phyloP scores from a whole-genome alignment of 2,329 filamentous ascomycete species.

The Achaetomium macrosporum region DNA sequence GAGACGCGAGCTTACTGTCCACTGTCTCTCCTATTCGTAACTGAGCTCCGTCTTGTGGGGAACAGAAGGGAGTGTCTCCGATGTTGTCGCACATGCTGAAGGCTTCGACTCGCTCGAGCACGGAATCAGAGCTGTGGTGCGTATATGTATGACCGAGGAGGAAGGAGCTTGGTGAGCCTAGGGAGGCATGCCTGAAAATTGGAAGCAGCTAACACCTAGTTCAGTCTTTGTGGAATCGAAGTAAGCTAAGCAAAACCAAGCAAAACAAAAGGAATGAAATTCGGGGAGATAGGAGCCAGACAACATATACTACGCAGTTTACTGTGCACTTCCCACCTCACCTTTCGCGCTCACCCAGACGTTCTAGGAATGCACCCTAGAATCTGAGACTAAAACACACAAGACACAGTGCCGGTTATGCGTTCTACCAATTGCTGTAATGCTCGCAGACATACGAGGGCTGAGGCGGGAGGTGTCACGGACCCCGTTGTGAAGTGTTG shows the following conservation, averaged over 20 bases:
- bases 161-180: no score
- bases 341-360: no score
- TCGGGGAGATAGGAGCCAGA: no score
- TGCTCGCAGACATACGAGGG: background rate
- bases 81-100: conserved; percentile 13
- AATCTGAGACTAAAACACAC: background rate
- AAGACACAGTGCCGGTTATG: background rate
- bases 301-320: no score
- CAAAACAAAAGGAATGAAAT: background rate
- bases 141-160: no score
- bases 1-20: conserved; percentile 14
- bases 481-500: background rate
- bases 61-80: conserved; percentile 10
- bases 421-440: background rate
- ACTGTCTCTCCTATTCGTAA: conserved; percentile 7
- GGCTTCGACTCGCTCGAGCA: no score
- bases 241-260: background rate
- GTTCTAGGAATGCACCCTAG: no score
- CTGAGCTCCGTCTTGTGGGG: conserved; percentile 8
- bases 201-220: no score
- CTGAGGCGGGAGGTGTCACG: background rate
- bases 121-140: no score
- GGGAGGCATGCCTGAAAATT: no score
- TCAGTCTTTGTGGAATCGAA: no score
- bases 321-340: no score